Conservation (phyloP, 495 filamentous ascomycete species). For the Penicillium desertorum region DNA sequence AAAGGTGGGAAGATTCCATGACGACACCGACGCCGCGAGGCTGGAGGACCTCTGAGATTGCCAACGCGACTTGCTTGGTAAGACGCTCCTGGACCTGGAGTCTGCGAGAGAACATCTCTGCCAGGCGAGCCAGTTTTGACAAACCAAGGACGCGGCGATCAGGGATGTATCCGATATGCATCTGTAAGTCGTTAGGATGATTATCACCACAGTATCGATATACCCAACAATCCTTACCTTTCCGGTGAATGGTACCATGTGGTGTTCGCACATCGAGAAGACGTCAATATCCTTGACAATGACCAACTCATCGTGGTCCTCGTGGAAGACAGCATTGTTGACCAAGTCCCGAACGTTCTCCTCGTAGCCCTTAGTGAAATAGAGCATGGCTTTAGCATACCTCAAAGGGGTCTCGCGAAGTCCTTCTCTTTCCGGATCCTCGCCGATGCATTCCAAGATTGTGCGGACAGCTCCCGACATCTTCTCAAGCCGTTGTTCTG, state of each 20-base stretch:
- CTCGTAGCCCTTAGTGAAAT: conserved; percentile 98
- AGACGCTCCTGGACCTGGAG: conserved; percentile 94
- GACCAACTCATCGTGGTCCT: conserved; percentile 94
- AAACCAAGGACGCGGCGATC: conserved; percentile 83
- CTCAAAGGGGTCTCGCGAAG: conserved; percentile 82
- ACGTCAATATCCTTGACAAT: conserved; percentile 98
- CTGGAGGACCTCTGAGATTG: conserved; percentile 86
- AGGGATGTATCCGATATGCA: conserved; percentile 99
- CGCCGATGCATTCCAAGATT: conserved; percentile 92
- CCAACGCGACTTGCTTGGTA: conserved; percentile 94
- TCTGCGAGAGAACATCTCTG: conserved; percentile 92
- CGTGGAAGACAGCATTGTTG: conserved; percentile 93
- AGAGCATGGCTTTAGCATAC: conserved; percentile 96
- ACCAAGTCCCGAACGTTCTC: conserved; percentile 92
- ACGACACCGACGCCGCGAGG: conserved; percentile 92
- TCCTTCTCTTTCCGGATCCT: conserved; percentile 91
- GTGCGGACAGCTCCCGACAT: conserved; percentile 84
- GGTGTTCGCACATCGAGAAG: conserved; percentile 94
- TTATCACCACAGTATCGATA: conserved; percentile 6
- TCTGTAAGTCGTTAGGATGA: conserved; percentile 49
- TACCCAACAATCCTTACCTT: conserved; percentile 58
- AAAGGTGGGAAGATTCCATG: conserved; percentile 96
- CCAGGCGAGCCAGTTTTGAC: conserved; percentile 91
- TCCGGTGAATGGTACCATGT: conserved; percentile 93
- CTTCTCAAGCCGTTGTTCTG: conserved; percentile 66